A percentile compares a stretch with the other conserved stretches of the same genome.
phyloP scores from a whole-genome alignment of 1,284 basidiomycete species.

The Sanghuangporus weigelae region DNA sequence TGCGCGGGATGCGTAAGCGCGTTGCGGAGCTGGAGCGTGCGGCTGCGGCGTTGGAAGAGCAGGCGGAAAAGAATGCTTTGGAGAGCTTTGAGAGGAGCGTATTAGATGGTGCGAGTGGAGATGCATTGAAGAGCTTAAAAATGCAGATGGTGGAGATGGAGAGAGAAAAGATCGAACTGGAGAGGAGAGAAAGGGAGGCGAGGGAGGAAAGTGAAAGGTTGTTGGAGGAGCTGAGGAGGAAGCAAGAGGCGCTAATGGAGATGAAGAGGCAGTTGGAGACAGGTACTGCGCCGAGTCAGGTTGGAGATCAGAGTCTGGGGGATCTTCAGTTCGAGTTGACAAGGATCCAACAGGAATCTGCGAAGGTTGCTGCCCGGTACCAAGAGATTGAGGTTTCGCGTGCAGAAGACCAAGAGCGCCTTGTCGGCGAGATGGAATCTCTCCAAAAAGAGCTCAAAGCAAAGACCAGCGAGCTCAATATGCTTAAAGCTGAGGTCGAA shows the following conservation, averaged over 20 bases:
- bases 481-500: slow-evolving; percentile 30
- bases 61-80: slow-evolving; percentile 60
- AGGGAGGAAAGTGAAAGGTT: slow-evolving; percentile 35
- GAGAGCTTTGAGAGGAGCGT: slow-evolving; percentile 66
- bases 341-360: slow-evolving; percentile 32
- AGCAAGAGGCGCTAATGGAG: slow-evolving; percentile 46
- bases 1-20: slow-evolving; percentile 66
- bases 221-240: slow-evolving; percentile 42
- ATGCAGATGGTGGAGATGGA: slow-evolving; percentile 56
- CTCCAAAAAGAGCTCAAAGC: slow-evolving; percentile 6
- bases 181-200: slow-evolving; percentile 34
- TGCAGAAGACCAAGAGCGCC: slow-evolving; percentile 44
- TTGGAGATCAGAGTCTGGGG: no score
- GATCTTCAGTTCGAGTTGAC: slow-evolving; percentile 24
- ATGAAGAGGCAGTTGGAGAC: slow-evolving; percentile 53
- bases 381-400: slow-evolving; percentile 36
- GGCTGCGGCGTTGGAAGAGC: slow-evolving; percentile 58
- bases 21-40: slow-evolving; percentile 63
- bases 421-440: slow-evolving; percentile 32
- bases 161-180: slow-evolving; percentile 48
- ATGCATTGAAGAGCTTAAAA: slow-evolving; percentile 63
- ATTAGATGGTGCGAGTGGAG: slow-evolving; percentile 73
- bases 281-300: slow-evolving; percentile 35
- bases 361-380: slow-evolving; percentile 39
- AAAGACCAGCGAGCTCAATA: slow-evolving; percentile 24